phyloP scores from a whole-genome alignment of 306 rosid genomes.

The Carpinus viminea region DNA sequence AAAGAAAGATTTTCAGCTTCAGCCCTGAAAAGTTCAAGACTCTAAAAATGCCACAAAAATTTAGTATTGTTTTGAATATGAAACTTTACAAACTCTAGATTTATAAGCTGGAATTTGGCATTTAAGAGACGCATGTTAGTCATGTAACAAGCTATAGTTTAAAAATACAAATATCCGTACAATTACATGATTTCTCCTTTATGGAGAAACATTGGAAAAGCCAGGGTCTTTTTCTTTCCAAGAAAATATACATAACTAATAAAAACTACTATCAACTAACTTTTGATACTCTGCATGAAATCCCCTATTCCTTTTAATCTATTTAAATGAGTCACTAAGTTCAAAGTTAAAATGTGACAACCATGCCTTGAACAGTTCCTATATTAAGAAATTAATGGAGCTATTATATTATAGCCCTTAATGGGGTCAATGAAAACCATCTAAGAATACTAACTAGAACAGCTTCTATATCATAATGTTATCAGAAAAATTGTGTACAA shows the following conservation, averaged over 20 bases:
- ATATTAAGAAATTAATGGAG: not conserved
- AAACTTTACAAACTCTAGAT: not conserved
- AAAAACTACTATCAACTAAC: no score
- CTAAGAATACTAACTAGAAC: constrained; percentile 5
- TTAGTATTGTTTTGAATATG: not conserved
- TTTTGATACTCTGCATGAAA: not conserved
- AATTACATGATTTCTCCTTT: not conserved
- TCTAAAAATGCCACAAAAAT: not conserved
- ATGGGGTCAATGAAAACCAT: not conserved
- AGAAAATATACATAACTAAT: not conserved
- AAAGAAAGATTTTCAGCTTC: not conserved
- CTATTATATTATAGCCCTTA: not conserved
- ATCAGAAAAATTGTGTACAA: constrained; percentile 12
- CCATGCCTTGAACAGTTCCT: no score
- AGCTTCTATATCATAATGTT: not conserved
- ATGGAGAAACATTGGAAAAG: not conserved
- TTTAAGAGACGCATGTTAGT: not conserved
- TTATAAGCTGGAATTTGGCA: not conserved
- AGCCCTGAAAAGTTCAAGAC: not conserved
- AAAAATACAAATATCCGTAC: not conserved
- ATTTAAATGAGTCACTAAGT: no score
- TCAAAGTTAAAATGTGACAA: not conserved
- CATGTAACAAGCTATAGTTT: not conserved
- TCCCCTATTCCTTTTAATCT: not conserved
- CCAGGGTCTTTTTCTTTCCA: not conserved